Evolutionary conservation across 306 rosid species (phyloP).

Genomic region (Gillenia trifoliata): DNA sequence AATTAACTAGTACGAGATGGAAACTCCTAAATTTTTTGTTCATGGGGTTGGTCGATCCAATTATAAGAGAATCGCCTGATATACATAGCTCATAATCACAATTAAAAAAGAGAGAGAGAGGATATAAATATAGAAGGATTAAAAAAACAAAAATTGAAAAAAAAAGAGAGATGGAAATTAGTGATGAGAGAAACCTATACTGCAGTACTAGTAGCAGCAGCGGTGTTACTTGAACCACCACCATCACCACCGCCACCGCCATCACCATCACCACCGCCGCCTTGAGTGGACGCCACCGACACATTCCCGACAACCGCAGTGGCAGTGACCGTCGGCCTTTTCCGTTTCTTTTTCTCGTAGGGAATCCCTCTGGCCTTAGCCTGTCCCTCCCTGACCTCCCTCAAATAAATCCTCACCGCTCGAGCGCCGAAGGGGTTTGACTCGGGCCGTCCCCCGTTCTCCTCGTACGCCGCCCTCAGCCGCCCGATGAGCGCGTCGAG

Average conservation of each 20-base stretch:
- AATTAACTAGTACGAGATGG: background rate
- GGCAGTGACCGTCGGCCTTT: conserved; percentile 29
- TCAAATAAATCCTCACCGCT: conserved; percentile 78
- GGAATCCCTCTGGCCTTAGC: conserved; percentile 95
- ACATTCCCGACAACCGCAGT: conserved; percentile 13
- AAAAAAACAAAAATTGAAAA: background rate
- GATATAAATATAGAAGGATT: conserved; percentile 7
- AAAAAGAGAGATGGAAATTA: conserved; percentile 23
- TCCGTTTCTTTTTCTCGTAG: conserved; percentile 89
- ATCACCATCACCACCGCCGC: background rate
- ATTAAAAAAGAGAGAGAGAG: conserved; percentile 28
- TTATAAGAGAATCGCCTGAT: conserved; percentile 32
- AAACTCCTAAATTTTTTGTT: conserved; percentile 14
- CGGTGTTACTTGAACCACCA: conserved; percentile 23
- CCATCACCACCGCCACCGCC: conserved; percentile 7
- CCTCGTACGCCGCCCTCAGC: conserved; percentile 90
- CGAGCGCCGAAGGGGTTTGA: conserved; percentile 80
- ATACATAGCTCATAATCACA: conserved; percentile 54
- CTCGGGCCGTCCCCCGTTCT: conserved; percentile 86
- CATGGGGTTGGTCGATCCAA: conserved; percentile 18
- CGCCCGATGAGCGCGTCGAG: conserved; percentile 89
- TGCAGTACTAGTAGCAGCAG: conserved; percentile 36
- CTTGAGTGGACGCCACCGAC: conserved; percentile 21
- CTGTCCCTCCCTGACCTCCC: conserved; percentile 82
- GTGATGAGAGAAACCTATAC: conserved; percentile 35